Evolutionary conservation across 164 flowering plant species (phyloP).

Genomic region (Magnolia kwangsiensis): DNA sequence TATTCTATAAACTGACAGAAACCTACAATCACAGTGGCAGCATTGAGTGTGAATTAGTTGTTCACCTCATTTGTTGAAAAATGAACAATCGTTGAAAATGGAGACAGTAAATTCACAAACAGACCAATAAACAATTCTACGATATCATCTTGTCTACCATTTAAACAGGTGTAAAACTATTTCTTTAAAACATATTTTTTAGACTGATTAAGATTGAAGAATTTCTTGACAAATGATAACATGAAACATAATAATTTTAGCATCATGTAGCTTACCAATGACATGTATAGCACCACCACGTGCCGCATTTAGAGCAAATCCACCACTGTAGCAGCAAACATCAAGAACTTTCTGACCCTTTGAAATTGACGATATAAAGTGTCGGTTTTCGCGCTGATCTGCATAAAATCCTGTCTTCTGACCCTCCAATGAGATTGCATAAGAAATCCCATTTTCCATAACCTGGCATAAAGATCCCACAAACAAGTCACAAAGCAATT

Average conservation of each 20-base stretch:
- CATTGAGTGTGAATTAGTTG: not conserved
- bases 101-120: too few species aligned
- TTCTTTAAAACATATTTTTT: not conserved
- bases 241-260: not conserved
- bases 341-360: conserved; percentile 75
- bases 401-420: conserved; percentile 99
- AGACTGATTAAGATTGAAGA: not conserved
- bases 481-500: not conserved
- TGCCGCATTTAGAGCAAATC: conserved; percentile 89
- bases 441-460: conserved; percentile 74
- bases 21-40: not conserved
- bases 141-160: too few species aligned
- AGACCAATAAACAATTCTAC: too few species aligned
- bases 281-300: conserved; percentile 74
- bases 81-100: too few species aligned
- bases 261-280: conserved; percentile 42
- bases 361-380: conserved; percentile 66
- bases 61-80: too few species aligned
- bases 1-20: not conserved
- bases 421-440: conserved; percentile 71
- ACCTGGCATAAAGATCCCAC: conserved; percentile 39
- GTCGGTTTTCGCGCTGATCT: conserved; percentile 93
- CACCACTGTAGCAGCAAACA: conserved; percentile 93
- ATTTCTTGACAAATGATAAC: not conserved
- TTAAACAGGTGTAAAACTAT: not conserved